A percentile compares a stretch with the other conserved stretches of the same genome.
Conservation (phyloP, 345 rosid genomes). For the Syzygium aqueum region DNA sequence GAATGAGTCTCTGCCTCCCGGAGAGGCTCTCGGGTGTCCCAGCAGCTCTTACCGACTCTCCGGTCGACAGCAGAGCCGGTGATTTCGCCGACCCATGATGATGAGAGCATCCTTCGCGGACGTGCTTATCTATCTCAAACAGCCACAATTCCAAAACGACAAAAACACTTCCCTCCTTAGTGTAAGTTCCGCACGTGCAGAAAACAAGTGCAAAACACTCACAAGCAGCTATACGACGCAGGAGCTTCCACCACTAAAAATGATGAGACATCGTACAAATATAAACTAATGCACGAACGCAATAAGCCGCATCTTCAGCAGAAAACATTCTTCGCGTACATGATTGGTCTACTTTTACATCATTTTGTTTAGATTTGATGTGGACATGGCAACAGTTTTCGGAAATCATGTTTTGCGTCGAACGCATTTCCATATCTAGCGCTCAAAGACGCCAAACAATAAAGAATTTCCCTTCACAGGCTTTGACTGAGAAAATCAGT, state of each 20-base stretch:
- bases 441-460: neutral
- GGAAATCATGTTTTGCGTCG: neutral
- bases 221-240: neutral
- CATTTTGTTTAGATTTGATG: neutral
- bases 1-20: neutral
- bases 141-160: neutral
- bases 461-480: neutral
- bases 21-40: neutral
- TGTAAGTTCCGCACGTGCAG: neutral
- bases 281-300: neutral
- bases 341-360: neutral
- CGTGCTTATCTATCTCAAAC: neutral
- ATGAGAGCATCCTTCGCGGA: neutral
- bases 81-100: neutral
- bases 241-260: neutral
- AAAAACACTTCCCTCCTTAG: neutral
- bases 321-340: neutral
- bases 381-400: neutral
- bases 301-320: neutral
- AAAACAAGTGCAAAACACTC: neutral
- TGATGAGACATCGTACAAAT: neutral
- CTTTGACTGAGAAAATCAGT: neutral
- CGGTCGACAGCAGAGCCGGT: neutral
- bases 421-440: neutral
- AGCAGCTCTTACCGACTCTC: neutral